These are phyloP conservation scores for Bipolaris sorokiniana DNA, from an alignment of 2,329 filamentous ascomycete species.

Conservation along the genomic window DNA sequence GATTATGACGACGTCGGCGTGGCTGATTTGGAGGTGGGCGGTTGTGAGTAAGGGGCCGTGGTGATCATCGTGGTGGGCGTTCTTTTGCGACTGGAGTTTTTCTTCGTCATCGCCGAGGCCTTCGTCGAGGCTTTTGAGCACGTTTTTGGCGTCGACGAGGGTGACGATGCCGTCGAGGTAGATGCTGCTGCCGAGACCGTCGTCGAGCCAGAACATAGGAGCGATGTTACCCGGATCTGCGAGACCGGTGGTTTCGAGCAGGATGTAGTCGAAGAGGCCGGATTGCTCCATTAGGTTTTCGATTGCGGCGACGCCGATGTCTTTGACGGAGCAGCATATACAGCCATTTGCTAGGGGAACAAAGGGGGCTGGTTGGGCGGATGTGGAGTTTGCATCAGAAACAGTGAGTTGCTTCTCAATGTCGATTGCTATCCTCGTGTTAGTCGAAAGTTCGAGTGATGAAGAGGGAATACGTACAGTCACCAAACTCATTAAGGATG, in stretches of 20 bases:
- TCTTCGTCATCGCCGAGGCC: slow-evolving; percentile 46
- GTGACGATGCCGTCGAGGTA: slow-evolving; percentile 98
- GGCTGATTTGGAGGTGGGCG: slow-evolving; percentile 94
- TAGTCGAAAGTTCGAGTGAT: neutral
- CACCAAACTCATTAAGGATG: slow-evolving; percentile 77
- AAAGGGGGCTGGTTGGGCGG: slow-evolving; percentile 61
- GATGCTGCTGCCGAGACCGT: slow-evolving; percentile 91
- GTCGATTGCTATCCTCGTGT: slow-evolving; percentile 69
- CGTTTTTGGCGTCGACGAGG: slow-evolving; percentile 92
- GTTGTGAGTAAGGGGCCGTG: slow-evolving; percentile 80
- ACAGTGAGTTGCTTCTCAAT: slow-evolving; percentile 96
- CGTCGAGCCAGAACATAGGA: slow-evolving; percentile 96
- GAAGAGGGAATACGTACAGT: slow-evolving; percentile 24
- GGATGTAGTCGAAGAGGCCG: slow-evolving; percentile 94
- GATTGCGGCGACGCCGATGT: slow-evolving; percentile 91
- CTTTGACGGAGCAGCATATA: slow-evolving; percentile 98
- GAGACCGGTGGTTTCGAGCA: slow-evolving; percentile 93
- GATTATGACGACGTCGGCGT: slow-evolving; percentile 92
- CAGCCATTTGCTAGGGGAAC: slow-evolving; percentile 95
- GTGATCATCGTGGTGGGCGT: slow-evolving; percentile 54
- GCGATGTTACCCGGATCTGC: slow-evolving; percentile 96
- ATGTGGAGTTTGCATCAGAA: slow-evolving; percentile 55
- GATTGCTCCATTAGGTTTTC: slow-evolving; percentile 94
- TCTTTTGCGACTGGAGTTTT: slow-evolving; percentile 57
- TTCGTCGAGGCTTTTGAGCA: slow-evolving; percentile 81